These are phyloP conservation scores for Phytophthora hybrid DNA, from an alignment of 352 stramenopile species.

Conservation along the genomic window DNA sequence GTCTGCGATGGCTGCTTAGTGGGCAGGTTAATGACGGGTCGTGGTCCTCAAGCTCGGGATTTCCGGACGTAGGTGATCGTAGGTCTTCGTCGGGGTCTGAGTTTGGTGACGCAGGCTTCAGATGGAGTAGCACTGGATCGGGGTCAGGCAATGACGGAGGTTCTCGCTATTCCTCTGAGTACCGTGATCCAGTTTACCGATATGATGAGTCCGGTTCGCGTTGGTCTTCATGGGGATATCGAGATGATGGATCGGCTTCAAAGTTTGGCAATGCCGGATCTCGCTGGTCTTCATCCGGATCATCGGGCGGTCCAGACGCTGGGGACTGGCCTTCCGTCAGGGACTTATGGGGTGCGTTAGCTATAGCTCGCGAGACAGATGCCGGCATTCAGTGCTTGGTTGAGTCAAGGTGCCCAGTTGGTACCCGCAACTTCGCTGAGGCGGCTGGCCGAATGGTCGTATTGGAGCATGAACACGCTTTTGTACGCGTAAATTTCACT, in stretches of 20 bases:
- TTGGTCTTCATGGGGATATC: conserved; percentile 31
- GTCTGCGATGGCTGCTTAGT: conserved; percentile 28
- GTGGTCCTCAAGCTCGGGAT: conserved; percentile 21
- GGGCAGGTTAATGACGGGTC: conserved; percentile 18
- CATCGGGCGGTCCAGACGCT: conserved; percentile 15
- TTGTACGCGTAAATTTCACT: conserved; percentile 26
- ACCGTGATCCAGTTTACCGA: conserved; percentile 24
- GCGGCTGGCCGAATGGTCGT: conserved; percentile 45
- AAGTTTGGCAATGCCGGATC: conserved; percentile 15
- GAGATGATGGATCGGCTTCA: conserved; percentile 16
- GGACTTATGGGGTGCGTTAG: conserved; percentile 15
- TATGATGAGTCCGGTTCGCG: conserved; percentile 24
- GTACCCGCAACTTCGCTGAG: conserved; percentile 22
- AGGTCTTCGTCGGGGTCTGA: conserved; percentile 11
- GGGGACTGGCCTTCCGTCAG: conserved; percentile 18
- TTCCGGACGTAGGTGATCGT: conserved; percentile 19
- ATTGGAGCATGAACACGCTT: conserved; percentile 31
- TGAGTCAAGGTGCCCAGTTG: conserved; percentile 37
- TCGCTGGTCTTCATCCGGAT: conserved; percentile 28
- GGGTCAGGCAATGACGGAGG: conserved; percentile 9
- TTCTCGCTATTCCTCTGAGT: conserved; percentile 2
- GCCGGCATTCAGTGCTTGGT: conserved; percentile 40
- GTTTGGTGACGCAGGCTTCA: conserved; percentile 10
- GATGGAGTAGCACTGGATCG: not conserved
- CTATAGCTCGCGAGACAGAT: conserved; percentile 22